Evolutionary conservation across 1,284 basidiomycete genomes (phyloP), one percentile per base, ranked within the genome.

Genomic region (Exobasidium cylindrosporum): DNA sequence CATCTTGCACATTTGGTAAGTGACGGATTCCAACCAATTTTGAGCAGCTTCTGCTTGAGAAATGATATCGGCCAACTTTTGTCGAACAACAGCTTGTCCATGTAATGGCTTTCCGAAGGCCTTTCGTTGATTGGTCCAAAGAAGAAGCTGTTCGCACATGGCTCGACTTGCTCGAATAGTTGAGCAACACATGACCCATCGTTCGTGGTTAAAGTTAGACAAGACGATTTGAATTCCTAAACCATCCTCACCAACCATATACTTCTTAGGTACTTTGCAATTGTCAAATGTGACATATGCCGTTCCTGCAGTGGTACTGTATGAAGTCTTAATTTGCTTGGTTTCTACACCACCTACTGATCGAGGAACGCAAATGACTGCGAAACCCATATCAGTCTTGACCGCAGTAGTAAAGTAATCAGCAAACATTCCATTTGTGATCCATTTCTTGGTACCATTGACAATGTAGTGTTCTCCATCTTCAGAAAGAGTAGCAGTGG

Each of bases 251-350:
- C 92, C 92, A 46, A 96, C 85, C 29, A 91, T 89, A 82, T 94
- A 89, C 74, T 87, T 88, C n/a, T 88, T 84, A 5, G 91, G 91
- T 0, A 92, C 90, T 73, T 86, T 86, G 67, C 91, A 90, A 68
- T 93, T 89, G 80, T 92, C 89, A 74, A 92, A 93, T 0, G 89
- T 92, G 70, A 94, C 85, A 78, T 87, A 93, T 5, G 89, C 90
- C 0, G 91, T 93, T 24, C 85, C 85, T 24, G 76, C 77, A 1
- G 74, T 70, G 35, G 76, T 70, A 31, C 76, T 77, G 73, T 78
- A 79, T 10, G 73, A 72, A 10, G 76, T 77, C 66, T 91, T 92
- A 83, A 96, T 92, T 43, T 84, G 85, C 76, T 88, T 89, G 2
- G 92, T 95, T 75, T 88, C 86, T 40, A 97, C 87, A 46, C 91